Percentiles rank a stretch among this genome's conserved stretches.
phyloP scores from a whole-genome alignment of 352 stramenopile genomes.

The Globisporangium recalcitrans region DNA sequence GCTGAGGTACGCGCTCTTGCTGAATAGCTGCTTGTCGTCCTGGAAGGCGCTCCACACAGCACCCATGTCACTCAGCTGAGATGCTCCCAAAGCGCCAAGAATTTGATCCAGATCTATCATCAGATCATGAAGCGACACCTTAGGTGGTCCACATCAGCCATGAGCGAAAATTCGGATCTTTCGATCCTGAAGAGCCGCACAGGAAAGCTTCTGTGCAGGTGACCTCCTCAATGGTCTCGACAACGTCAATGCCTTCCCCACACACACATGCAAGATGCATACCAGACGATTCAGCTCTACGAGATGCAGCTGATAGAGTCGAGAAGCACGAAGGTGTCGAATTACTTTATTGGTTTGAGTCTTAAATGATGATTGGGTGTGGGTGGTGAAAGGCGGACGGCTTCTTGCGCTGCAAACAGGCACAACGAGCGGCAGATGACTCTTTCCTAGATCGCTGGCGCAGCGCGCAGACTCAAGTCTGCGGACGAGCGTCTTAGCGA shows the following conservation, averaged over 20 bases:
- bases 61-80: conserved; percentile 17
- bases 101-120: no score
- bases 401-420: no score
- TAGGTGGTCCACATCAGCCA: not conserved
- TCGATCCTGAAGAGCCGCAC: not conserved
- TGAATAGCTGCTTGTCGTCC: conserved; percentile 20
- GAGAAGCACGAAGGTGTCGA: not conserved
- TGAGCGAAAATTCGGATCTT: no score
- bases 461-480: conserved; percentile 1
- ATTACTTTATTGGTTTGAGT: conserved; percentile 5
- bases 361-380: not conserved
- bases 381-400: no score
- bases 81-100: no score
- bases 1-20: conserved; percentile 26
- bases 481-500: conserved; percentile 1
- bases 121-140: not conserved
- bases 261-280: no score
- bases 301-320: no score
- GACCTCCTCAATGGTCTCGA: no score
- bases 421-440: no score
- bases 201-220: no score
- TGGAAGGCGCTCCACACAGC: conserved; percentile 28
- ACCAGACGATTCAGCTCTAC: no score
- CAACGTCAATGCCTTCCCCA: no score
- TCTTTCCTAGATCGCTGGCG: conserved; percentile 3